These are phyloP conservation scores for Fusarium brevicatenulatum DNA, from an alignment of 2,329 filamentous ascomycete genomes.

Conservation along the genomic window DNA sequence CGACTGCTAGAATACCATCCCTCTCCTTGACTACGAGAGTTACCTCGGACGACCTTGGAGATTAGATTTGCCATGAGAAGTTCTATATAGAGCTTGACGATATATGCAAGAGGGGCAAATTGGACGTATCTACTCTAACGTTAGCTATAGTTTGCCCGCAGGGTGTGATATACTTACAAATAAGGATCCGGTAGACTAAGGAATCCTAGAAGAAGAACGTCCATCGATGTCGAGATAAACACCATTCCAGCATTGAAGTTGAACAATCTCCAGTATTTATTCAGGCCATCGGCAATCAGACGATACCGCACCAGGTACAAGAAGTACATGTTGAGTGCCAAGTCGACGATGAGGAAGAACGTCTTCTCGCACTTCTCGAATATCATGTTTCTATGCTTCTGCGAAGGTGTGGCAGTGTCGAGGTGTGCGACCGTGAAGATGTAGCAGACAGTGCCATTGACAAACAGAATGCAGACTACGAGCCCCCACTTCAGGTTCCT, in stretches of 20 bases:
- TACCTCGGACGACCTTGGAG: conserved; percentile 48
- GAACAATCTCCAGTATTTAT: conserved; percentile 61
- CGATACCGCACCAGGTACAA: conserved; percentile 57
- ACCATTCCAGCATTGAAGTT: conserved; percentile 61
- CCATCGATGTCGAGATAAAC: conserved; percentile 59
- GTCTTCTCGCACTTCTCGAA: conserved; percentile 52
- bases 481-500: conserved; percentile 51
- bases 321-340: conserved; percentile 61
- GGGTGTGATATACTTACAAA: background rate
- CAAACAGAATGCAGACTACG: conserved; percentile 45
- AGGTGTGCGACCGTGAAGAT: conserved; percentile 54
- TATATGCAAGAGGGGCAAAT: conserved; percentile 62
- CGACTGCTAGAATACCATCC: conserved; percentile 16
- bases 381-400: conserved; percentile 28
- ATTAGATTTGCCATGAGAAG: conserved; percentile 64
- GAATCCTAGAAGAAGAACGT: conserved; percentile 46
- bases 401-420: background rate
- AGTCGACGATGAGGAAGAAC: conserved; percentile 61
- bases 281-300: conserved; percentile 58
- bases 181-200: conserved; percentile 36
- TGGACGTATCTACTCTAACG: conserved; percentile 50
- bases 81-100: conserved; percentile 64
- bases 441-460: conserved; percentile 53
- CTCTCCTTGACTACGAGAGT: background rate
- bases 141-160: background rate